Evolutionary conservation across 2,329 filamentous ascomycete genomes (phyloP).

Genomic region (Immersiporthe knoxdaviesiana): DNA sequence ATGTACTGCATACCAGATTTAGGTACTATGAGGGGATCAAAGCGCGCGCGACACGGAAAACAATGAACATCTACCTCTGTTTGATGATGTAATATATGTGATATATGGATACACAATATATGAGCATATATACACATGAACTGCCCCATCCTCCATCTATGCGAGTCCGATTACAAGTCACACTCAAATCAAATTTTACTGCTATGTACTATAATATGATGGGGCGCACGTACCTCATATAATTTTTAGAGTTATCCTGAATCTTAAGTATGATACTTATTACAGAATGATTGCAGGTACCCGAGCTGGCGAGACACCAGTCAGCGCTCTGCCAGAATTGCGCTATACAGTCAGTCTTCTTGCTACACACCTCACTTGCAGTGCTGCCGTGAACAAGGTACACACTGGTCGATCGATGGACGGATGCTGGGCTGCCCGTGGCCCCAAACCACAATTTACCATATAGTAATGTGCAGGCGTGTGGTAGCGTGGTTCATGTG

Average conservation of each 20-base stretch:
- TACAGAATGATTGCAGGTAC: neutral
- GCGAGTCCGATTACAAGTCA: too few species aligned
- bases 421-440: neutral
- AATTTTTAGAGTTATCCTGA: too few species aligned
- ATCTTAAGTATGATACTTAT: too few species aligned
- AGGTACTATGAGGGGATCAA: neutral
- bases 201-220: too few species aligned
- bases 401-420: neutral
- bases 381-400: neutral
- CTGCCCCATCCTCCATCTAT: too few species aligned
- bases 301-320: neutral
- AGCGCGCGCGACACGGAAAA: neutral
- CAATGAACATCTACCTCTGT: neutral
- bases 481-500: slow-evolving; percentile 1
- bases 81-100: neutral
- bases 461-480: neutral
- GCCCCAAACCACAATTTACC: neutral
- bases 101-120: neutral
- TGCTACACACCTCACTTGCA: neutral
- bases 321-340: neutral
- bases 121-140: too few species aligned
- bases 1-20: neutral
- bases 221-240: neutral
- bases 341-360: neutral
- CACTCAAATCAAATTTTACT: neutral